Conservation (phyloP, 345 rosid species). For the Eucalyptus cladocalyx region DNA sequence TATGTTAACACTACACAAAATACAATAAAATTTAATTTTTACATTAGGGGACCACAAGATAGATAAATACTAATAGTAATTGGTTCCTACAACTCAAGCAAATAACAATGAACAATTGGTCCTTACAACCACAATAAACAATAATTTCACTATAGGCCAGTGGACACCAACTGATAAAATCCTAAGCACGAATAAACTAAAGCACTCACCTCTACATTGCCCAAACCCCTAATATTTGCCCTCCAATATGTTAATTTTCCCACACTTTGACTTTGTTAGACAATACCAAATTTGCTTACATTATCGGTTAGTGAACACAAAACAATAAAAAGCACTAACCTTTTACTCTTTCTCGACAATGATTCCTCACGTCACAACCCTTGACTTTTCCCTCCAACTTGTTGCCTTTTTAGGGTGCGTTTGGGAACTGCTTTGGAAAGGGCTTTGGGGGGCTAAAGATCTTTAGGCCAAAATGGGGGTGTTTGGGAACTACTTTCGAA, state of each 20-base stretch:
- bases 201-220: background rate
- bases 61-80: too few relatives aligned
- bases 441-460: too few relatives aligned
- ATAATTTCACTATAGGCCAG: background rate
- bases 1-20: background rate
- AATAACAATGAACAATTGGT: too few relatives aligned
- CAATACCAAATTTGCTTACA: background rate
- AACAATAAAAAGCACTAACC: background rate
- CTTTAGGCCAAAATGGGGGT: too few relatives aligned
- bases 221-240: background rate
- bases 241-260: background rate
- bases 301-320: background rate
- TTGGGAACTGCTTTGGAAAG: too few relatives aligned
- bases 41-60: background rate
- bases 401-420: too few relatives aligned
- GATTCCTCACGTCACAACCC: background rate
- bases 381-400: background rate
- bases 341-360: background rate
- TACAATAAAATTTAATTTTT: too few relatives aligned
- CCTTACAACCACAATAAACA: too few relatives aligned
- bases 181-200: background rate
- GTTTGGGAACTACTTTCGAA: too few relatives aligned
- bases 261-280: background rate
- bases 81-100: background rate
- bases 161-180: background rate